Evolutionary conservation across 306 rosid species (phyloP), one percentile per base, ranked within the genome.

Genomic region (Ormosia semicastrata): DNA sequence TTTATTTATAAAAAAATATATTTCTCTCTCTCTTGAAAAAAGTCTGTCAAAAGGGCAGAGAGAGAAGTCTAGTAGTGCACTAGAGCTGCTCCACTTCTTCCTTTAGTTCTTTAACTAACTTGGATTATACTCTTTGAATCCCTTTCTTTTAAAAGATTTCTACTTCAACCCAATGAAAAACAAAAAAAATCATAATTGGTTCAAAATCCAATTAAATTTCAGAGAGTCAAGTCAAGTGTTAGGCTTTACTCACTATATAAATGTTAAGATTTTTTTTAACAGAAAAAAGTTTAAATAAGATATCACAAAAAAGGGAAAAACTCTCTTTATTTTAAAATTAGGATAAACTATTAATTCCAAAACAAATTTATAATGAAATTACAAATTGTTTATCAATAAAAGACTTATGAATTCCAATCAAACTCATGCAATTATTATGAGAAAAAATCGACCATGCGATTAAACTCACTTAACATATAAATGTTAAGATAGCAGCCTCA

Each of bases 61-160:
- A 65, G 72, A 2, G 14, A 29, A 17, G 24, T 24, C 24, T 24
- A 8, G 30, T 5, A 29, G 17, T 63, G 69, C 68, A 81, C 12
- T 66, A 63, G 53, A 57, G 77, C 24, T 52, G 65, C 33, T 44
- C 74, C 78, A 41, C 32, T 67, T 68, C 60, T 65, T 14, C 6
- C 29, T 24, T 1, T 24, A 24, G 24, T 59, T 74, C 44, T 77
- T 76, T 85, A 79, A 71, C 78, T 75, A 59, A 85, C 92, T 91
- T 91, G 77, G 86, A 44, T 69, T 81, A 71, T 89, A 91, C 94
- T 87, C 91, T 73, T 81, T 89, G 88, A 76, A 87, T 81, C 87
- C 43, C 63, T 83, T 87, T 77, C 85, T 84, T 82, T 39, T 6
- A 33, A 44, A 3, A 50, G 81, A 81, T 88, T 72, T 53, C 76